These are phyloP conservation scores for Podila clonocystis DNA, from an alignment of 192 early-diverging fungal genomes.

Conservation along the genomic window DNA sequence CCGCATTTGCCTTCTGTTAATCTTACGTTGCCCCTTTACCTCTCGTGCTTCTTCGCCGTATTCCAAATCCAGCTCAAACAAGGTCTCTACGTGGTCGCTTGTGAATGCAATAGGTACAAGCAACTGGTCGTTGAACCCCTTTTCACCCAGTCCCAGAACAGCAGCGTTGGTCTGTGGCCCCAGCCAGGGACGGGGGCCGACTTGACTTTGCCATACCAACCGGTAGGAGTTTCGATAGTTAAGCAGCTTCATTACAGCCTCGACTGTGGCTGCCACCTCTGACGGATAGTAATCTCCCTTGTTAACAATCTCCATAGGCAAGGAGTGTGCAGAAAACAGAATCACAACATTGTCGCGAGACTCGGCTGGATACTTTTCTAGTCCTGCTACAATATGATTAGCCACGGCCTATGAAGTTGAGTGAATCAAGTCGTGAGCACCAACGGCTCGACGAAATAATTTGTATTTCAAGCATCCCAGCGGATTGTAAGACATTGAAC, in stretches of 20 bases:
- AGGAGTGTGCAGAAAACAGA: conserved; percentile 95
- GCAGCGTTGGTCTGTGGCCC: conserved; percentile 89
- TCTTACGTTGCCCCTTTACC: conserved; percentile 46
- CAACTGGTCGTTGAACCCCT: conserved; percentile 83
- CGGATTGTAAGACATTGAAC: neutral
- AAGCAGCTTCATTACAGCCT: conserved; percentile 82
- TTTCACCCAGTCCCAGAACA: conserved; percentile 78
- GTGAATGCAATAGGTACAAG: conserved; percentile 96
- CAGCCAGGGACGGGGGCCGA: conserved; percentile 92
- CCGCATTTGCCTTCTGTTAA: too few relatives aligned
- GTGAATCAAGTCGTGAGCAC: too few relatives aligned
- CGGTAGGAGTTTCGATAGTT: conserved; percentile 83
- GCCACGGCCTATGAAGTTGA: conserved; percentile 71
- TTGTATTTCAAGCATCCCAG: too few relatives aligned
- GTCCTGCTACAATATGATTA: conserved; percentile 73
- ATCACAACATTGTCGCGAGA: conserved; percentile 80
- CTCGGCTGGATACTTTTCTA: conserved; percentile 71
- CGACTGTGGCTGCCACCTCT: conserved; percentile 88
- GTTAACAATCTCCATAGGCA: conserved; percentile 93
- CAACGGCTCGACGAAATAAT: too few relatives aligned
- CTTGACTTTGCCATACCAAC: conserved; percentile 95
- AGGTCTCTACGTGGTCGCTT: conserved; percentile 96
- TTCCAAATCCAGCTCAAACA: conserved; percentile 96
- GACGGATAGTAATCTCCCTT: conserved; percentile 89
- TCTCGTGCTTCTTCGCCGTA: conserved; percentile 88